Base-by-base conservation (phyloP, 2,329 filamentous ascomycete species). In the Fusarium sublunatum region DNA sequence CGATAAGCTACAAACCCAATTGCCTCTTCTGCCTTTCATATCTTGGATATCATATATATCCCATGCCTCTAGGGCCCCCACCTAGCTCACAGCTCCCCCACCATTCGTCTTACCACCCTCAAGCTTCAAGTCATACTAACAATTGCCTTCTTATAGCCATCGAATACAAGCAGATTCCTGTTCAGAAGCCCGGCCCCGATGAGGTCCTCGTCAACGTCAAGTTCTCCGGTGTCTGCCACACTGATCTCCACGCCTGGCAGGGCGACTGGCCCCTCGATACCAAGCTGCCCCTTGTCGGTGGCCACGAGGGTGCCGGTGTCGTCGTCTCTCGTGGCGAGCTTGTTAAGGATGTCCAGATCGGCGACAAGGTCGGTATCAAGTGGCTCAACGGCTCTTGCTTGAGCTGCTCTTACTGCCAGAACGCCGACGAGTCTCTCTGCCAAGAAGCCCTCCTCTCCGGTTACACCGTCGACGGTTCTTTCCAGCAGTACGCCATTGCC, bases 151-250 rank as follows among this genome's bases (percentile, higher is more conserved):
- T 29, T 42, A 19, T 62, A 88, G 86, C 86, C 68, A 81, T 87
- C 71, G 78, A 86, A 59, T 92, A 90, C 84, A 93, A 92, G 81
- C 85, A 89, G 79, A 94, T 97, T 72, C 89, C 91, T 68, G 92
- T 96, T 47, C 83, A 83, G 63, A 86, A 88, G 76, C 93, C 93
- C 35, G 92, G 89, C 22, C 89, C 93, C 48, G 93, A 96, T 80
- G 91, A 97, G 79, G 91, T 97, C 68, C 90, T 97, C 66, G 82
- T 97, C 80, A 94, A 96, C 80, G 86, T 96, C 84, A 93, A 93
- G 78, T 96, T 87, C 83, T 91, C 90, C 26, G 92, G 92, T 75
- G 92, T 96, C 69, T 96, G 92, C 84, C 92, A 96, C 82, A 96
- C 92, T 32, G 92, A 96, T 76, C 83, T 85, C 46, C 83, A 86